phyloP scores from a whole-genome alignment of 1,284 basidiomycete genomes.

The Kalmanozyma brasiliensis region DNA sequence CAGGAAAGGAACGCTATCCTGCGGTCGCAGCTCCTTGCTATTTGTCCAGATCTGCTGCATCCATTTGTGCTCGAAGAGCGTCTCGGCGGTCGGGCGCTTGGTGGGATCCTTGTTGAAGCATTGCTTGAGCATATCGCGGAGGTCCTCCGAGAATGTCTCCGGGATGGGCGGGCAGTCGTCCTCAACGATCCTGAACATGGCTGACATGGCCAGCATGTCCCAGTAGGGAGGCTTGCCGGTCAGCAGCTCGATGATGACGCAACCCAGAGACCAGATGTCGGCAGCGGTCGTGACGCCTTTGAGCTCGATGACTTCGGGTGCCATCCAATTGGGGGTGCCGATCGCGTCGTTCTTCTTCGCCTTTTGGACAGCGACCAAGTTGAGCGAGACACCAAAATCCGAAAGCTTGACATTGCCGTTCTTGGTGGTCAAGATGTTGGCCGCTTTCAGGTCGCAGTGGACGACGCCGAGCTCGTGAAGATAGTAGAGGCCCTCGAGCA shows the following conservation, averaged over 20 bases:
- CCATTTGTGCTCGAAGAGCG: slow-evolving; percentile 90
- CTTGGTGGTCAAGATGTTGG: slow-evolving; percentile 74
- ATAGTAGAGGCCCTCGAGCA: slow-evolving; percentile 93
- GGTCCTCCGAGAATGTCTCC: slow-evolving; percentile 77
- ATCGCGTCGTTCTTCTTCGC: slow-evolving; percentile 76
- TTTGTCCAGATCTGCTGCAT: slow-evolving; percentile 81
- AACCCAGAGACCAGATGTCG: slow-evolving; percentile 90
- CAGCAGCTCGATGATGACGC: slow-evolving; percentile 90
- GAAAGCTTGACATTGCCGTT: slow-evolving; percentile 72
- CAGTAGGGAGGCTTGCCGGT: slow-evolving; percentile 91
- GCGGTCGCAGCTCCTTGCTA: slow-evolving; percentile 74
- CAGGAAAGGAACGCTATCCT: slow-evolving; percentile 93
- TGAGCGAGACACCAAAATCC: slow-evolving; percentile 72
- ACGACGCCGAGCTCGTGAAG: slow-evolving; percentile 86
- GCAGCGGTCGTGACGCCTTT: slow-evolving; percentile 72
- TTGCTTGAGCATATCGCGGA: slow-evolving; percentile 80
- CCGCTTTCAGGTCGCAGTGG: slow-evolving; percentile 73
- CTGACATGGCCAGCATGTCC: slow-evolving; percentile 70
- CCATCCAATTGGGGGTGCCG: slow-evolving; percentile 98
- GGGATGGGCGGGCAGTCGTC: slow-evolving; percentile 88
- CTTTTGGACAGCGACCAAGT: slow-evolving; percentile 72
- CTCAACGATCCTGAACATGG: slow-evolving; percentile 93
- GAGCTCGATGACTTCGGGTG: slow-evolving; percentile 88
- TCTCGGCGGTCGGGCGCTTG: slow-evolving; percentile 81
- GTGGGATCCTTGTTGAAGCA: slow-evolving; percentile 90